Conservation (phyloP, 345 rosid genomes). For the Trapa incisa region DNA sequence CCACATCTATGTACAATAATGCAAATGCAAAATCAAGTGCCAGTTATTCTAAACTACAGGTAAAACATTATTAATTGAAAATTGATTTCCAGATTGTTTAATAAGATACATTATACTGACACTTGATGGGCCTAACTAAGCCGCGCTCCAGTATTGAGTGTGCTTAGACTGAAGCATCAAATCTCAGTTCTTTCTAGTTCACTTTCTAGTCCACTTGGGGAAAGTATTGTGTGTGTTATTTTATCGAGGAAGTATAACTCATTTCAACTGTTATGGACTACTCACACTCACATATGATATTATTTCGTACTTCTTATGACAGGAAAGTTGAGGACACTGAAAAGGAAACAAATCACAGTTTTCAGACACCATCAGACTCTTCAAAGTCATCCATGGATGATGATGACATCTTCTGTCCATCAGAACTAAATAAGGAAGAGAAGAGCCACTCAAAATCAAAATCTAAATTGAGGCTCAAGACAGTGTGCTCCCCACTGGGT, state of each 20-base stretch:
- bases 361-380: conserved; percentile 2
- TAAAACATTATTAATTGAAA: not conserved
- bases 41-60: not conserved
- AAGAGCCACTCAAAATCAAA: not conserved
- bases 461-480: not conserved
- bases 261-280: not conserved
- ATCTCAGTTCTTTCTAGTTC: not conserved
- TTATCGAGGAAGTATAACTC: not conserved
- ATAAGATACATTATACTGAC: not conserved
- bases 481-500: conserved; percentile 9
- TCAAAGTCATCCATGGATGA: conserved; percentile 9
- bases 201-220: not conserved
- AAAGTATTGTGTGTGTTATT: not conserved
- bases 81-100: not conserved
- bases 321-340: not conserved
- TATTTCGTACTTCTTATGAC: not conserved
- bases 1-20: not conserved
- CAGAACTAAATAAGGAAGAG: conserved; percentile 12
- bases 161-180: not conserved
- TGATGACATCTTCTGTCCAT: conserved; percentile 9
- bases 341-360: not conserved
- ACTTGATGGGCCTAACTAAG: no score
- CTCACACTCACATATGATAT: not conserved
- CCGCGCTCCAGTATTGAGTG: not conserved
- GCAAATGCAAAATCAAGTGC: not conserved